Conservation (phyloP, 768 basidiomycete species). For the Lactarius hatsudake region DNA sequence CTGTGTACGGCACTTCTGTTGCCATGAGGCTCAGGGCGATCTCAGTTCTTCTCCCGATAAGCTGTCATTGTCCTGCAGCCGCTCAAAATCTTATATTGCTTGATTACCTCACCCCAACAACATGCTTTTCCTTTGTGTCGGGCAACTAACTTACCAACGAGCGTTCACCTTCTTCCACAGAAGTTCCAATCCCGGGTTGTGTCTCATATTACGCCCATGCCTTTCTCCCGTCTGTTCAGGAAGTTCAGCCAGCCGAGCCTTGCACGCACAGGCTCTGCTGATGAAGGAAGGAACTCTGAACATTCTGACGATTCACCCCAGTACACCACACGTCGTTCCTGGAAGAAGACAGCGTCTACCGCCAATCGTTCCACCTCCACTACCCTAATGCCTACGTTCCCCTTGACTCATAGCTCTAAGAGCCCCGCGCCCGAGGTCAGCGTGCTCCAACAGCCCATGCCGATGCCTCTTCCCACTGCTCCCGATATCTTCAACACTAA, state of each 20-base stretch:
- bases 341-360: not conserved
- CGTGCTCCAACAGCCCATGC: not conserved
- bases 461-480: not conserved
- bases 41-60: too few relatives aligned
- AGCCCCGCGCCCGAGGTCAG: not conserved
- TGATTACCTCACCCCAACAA: not conserved
- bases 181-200: not conserved
- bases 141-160: not conserved
- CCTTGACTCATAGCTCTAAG: not conserved
- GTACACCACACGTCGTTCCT: not conserved
- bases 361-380: not conserved
- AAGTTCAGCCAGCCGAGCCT: slow-evolving; percentile 7
- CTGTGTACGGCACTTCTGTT: too few relatives aligned
- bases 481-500: not conserved
- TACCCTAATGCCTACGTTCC: not conserved
- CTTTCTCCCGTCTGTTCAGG: slow-evolving; percentile 6
- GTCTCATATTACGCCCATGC: not conserved
- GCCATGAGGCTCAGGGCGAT: too few relatives aligned
- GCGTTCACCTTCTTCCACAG: not conserved
- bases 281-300: not conserved
- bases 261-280: not conserved
- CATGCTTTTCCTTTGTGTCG: not conserved
- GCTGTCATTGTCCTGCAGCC: too few relatives aligned
- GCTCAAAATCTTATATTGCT: too few relatives aligned
- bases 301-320: not conserved